Base-by-base conservation (phyloP, 352 stramenopile species). In the Phytopythium vexans region DNA sequence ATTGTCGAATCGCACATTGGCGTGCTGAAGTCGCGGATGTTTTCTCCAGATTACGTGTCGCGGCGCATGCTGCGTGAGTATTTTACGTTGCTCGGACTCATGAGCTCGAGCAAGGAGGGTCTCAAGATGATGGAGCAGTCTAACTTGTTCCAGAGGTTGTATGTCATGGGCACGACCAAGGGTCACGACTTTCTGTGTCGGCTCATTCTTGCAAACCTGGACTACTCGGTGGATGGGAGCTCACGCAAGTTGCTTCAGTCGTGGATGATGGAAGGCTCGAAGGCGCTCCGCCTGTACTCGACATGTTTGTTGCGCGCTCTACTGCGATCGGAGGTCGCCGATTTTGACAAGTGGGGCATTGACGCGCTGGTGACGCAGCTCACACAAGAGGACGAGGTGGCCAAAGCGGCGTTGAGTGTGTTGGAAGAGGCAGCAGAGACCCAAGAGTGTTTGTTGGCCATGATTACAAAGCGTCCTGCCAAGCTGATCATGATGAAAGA, bases 121-220 rank as follows among this genome's bases (percentile, higher is more conserved):
- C 59, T 95, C 31, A 94, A 94, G 54, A 94, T 95, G 84, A 94
- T 95, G 86, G 80, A 94, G 56, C 82, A 94, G 58, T 93, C 82
- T 4, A 92, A 92, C n/a, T 54, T 95, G n/a, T 95, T 95, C 56
- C 77, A 90, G 54, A 69, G 84, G 2, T 59, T 95, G 11, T 89
- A 92, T 38, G 83, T 93, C 11, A 92, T 95, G 82, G 86, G 86
- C 9, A 93, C 78, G 7, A 88, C 77, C 8, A 92, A 92, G 61
- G 86, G 86, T 33, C 86, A 95, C 58, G 84, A 95, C 51, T 95
- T 95, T 45, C 49, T 95, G n/a, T 94, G 86, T 49, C 80, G 86
- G 2, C 60, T 95, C 14, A 95, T 95, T 54, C 70, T 95, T 31
- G 84, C 83, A 8, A 95, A 95, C 54, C 54, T 95, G 50, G 86